phyloP scores from a whole-genome alignment of 176 grass and related monocot species.

The Juncus inflexus region DNA sequence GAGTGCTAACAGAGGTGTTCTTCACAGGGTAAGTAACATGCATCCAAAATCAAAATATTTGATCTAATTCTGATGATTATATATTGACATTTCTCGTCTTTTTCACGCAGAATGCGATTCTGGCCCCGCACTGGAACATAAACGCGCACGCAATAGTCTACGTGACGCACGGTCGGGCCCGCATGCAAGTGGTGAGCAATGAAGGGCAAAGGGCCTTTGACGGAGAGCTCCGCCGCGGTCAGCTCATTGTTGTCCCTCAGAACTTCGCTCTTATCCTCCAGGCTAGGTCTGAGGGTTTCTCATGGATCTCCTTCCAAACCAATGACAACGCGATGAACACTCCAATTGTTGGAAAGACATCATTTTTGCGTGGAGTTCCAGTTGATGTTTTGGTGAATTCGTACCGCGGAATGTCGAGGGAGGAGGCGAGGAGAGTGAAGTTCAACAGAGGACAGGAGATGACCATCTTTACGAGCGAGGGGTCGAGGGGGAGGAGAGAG shows the following conservation, averaged over 20 bases:
- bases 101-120: constrained; percentile 35
- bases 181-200: constrained; percentile 35
- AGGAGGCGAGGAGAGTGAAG: constrained; percentile 41
- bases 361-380: constrained; percentile 35
- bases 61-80: neutral
- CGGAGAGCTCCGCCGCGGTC: constrained; percentile 38
- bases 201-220: constrained; percentile 33
- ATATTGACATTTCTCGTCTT: neutral
- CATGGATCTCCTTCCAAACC: constrained; percentile 50
- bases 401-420: constrained; percentile 28
- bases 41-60: neutral
- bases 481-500: constrained; percentile 9
- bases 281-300: constrained; percentile 25
- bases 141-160: constrained; percentile 38
- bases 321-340: constrained; percentile 38
- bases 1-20: constrained; percentile 40
- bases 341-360: constrained; percentile 30
- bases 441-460: constrained; percentile 35
- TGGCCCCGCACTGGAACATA: constrained; percentile 50
- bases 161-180: constrained; percentile 27
- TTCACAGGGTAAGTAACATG: constrained; percentile 22
- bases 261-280: constrained; percentile 25
- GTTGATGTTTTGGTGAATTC: constrained; percentile 44
- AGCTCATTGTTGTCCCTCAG: constrained; percentile 36
- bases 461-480: constrained; percentile 33